A percentile compares a stretch with the other conserved stretches of the same genome.
phyloP scores from a whole-genome alignment of 2,329 filamentous ascomycete species.

The Knufia fluminis region DNA sequence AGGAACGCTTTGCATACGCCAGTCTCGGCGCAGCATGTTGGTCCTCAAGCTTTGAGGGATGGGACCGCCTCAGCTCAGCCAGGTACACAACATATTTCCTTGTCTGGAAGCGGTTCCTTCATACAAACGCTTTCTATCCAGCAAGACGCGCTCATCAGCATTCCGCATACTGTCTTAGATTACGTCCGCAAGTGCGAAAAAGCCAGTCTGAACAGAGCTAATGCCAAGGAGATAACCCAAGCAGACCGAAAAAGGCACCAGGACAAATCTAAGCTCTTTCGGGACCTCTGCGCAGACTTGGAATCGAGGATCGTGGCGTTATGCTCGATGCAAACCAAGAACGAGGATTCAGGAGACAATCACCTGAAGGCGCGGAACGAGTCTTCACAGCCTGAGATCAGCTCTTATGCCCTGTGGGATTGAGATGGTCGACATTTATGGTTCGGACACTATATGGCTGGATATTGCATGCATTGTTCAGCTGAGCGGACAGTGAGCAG shows the following conservation, averaged over 20 bases:
- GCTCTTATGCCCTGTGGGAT: constrained; percentile 1
- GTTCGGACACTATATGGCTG: background rate
- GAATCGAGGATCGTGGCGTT: background rate
- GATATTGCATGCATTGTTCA: background rate
- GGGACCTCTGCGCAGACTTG: background rate
- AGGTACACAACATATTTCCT: background rate
- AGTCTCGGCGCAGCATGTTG: too few species aligned
- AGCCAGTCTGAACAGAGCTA: background rate
- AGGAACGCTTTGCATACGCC: too few species aligned
- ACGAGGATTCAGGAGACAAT: background rate
- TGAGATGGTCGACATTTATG: too few species aligned
- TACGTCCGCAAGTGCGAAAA: background rate
- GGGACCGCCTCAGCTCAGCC: too few species aligned
- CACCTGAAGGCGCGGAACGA: background rate
- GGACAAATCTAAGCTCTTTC: background rate
- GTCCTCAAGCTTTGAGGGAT: too few species aligned
- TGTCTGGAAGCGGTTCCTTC: background rate
- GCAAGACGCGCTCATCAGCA: background rate
- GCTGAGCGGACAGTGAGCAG: background rate
- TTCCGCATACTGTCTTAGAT: background rate
- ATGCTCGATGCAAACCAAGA: background rate
- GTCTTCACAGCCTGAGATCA: background rate
- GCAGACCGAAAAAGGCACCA: background rate
- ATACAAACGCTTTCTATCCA: background rate
- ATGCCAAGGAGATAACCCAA: background rate